Evolutionary conservation across 176 grass and related monocot genomes (phyloP).

Genomic region (Saccharum spontaneum): DNA sequence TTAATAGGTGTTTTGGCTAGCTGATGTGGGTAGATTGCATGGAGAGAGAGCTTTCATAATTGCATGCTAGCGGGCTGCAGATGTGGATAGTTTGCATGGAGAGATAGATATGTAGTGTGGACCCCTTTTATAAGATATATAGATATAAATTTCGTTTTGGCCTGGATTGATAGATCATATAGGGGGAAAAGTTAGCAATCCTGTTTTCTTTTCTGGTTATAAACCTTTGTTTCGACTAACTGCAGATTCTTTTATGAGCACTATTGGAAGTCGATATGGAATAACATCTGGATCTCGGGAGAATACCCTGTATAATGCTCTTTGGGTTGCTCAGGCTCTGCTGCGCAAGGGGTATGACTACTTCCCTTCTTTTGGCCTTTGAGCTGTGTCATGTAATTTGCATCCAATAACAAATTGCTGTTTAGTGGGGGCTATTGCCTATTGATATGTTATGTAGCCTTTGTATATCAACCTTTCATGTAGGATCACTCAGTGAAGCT

Average conservation of each 20-base stretch:
- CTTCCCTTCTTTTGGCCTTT: slow-evolving; percentile 1
- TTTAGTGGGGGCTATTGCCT: neutral
- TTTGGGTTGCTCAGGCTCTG: slow-evolving; percentile 90
- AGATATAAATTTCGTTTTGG: neutral
- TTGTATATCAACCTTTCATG: neutral
- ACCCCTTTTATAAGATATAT: neutral
- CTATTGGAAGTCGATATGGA: slow-evolving; percentile 88
- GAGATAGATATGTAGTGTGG: neutral
- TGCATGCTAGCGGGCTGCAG: neutral
- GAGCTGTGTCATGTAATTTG: neutral
- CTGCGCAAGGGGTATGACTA: slow-evolving; percentile 80
- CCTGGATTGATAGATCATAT: neutral
- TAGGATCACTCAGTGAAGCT: neutral
- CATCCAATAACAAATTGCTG: slow-evolving; percentile 2
- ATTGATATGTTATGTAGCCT: slow-evolving; percentile 6
- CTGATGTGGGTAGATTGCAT: neutral
- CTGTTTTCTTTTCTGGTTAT: slow-evolving; percentile 14
- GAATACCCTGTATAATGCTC: slow-evolving; percentile 91
- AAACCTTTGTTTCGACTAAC: slow-evolving; percentile 28
- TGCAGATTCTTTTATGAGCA: slow-evolving; percentile 71
- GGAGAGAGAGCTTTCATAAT: neutral
- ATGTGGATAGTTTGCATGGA: neutral
- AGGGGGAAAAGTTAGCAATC: slow-evolving; percentile 27
- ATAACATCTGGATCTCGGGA: slow-evolving; percentile 77
- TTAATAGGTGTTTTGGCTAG: neutral